These are phyloP conservation scores for Metschnikowia arizonensis DNA, from an alignment of 805 yeast genomes.

Conservation along the genomic window DNA sequence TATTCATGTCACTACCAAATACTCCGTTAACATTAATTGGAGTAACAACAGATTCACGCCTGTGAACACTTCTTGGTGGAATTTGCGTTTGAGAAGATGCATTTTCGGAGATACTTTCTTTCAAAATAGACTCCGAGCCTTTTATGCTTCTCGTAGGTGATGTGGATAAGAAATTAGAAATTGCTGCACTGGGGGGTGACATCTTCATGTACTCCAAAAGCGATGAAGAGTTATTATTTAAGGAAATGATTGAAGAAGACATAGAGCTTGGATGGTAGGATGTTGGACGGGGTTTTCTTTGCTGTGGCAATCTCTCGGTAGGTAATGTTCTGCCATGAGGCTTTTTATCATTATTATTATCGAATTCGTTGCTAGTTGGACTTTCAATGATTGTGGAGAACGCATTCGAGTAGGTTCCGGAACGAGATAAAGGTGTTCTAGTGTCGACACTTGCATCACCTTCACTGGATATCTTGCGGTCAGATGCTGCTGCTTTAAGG, in stretches of 20 bases:
- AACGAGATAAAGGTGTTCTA: conserved; percentile 6
- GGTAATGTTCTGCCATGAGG: conserved; percentile 9
- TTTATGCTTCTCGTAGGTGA: conserved; percentile 36
- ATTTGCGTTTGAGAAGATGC: conserved; percentile 12
- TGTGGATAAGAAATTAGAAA: conserved; percentile 35
- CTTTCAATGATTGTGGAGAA: conserved; percentile 47
- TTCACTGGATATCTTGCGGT: conserved; percentile 34
- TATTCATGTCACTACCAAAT: conserved; percentile 23
- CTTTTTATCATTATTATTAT: conserved; percentile 7
- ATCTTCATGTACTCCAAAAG: conserved; percentile 33
- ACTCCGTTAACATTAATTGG: conserved; percentile 44
- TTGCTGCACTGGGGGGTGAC: conserved; percentile 28
- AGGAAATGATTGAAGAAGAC: conserved; percentile 25
- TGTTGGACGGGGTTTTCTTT: conserved; percentile 73
- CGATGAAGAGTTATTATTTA: conserved; percentile 16
- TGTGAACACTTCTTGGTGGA: conserved; percentile 11
- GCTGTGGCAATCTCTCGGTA: conserved; percentile 39
- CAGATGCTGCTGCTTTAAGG: conserved; percentile 69
- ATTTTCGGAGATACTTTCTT: conserved; percentile 15
- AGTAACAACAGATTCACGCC: conserved; percentile 36
- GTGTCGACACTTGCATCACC: conserved; percentile 1
- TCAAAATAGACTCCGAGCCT: conserved; percentile 25
- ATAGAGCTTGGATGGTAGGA: conserved; percentile 71
- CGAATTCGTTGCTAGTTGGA: conserved; percentile 24
- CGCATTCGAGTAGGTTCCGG: conserved; percentile 32